These are phyloP conservation scores for Neonectria faginata DNA, from an alignment of 2,329 filamentous ascomycete species.

Conservation along the genomic window DNA sequence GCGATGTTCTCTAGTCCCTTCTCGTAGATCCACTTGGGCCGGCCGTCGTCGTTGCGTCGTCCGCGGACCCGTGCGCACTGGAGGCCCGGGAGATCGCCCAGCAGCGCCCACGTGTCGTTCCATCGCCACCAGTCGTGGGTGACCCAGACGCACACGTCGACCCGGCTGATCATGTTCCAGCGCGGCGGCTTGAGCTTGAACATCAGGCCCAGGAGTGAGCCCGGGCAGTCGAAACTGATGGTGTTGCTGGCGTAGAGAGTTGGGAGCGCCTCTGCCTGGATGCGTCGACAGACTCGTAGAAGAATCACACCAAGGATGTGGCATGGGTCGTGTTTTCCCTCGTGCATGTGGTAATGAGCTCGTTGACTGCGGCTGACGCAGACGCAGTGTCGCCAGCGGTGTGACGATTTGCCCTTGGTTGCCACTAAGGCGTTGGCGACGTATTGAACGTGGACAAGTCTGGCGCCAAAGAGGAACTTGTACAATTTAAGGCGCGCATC, in stretches of 20 bases:
- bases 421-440: background rate
- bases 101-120: constrained; percentile 5
- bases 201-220: background rate
- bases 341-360: background rate
- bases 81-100: background rate
- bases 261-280: background rate
- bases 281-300: constrained; percentile 9
- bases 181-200: background rate
- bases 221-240: background rate
- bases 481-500: background rate
- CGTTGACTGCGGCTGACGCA: background rate
- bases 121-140: constrained; percentile 2
- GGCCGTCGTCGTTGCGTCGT: background rate
- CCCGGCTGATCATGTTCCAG: background rate
- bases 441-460: background rate
- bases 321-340: background rate
- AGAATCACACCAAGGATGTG: background rate
- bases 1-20: background rate
- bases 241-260: constrained; percentile 2
- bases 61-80: background rate
- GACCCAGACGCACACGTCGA: background rate
- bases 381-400: background rate
- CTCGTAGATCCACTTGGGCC: background rate
- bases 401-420: background rate
- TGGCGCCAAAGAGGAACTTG: background rate